These are phyloP conservation scores for Penicillium palitans DNA, from an alignment of 2,329 filamentous ascomycete species.

Conservation along the genomic window DNA sequence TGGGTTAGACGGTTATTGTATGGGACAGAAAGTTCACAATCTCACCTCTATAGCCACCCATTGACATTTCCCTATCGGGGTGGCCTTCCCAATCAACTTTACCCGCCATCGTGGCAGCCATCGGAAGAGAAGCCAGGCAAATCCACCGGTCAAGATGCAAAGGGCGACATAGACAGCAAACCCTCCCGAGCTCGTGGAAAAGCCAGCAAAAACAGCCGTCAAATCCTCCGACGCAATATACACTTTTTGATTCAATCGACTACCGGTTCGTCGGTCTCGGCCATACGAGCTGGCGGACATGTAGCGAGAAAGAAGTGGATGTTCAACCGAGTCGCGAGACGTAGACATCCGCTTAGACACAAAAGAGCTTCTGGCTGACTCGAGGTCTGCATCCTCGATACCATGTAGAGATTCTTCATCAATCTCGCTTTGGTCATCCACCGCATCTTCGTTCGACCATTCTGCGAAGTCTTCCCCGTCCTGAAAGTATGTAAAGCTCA, in stretches of 20 bases:
- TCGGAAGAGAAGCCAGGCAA: constrained; percentile 80
- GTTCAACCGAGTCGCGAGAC: constrained; percentile 50
- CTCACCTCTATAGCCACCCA: constrained; percentile 89
- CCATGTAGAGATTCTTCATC: constrained; percentile 45
- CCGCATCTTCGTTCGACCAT: constrained; percentile 52
- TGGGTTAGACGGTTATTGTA: constrained; percentile 25
- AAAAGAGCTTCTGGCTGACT: constrained; percentile 35
- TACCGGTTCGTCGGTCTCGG: constrained; percentile 61
- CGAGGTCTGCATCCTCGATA: constrained; percentile 39
- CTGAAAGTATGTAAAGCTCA: constrained; percentile 86
- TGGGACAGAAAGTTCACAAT: constrained; percentile 5
- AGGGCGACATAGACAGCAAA: constrained; percentile 67
- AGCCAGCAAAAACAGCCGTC: constrained; percentile 90
- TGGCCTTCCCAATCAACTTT: constrained; percentile 67
- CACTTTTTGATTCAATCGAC: constrained; percentile 79
- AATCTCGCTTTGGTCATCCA: constrained; percentile 47
- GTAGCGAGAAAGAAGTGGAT: constrained; percentile 68
- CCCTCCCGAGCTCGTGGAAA: constrained; percentile 72
- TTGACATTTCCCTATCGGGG: constrained; percentile 70
- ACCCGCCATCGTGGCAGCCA: constrained; percentile 92
- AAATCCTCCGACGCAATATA: constrained; percentile 93
- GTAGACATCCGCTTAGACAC: constrained; percentile 38
- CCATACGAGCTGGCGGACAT: constrained; percentile 69
- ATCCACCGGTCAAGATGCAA: constrained; percentile 70
- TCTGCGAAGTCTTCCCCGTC: constrained; percentile 64